These are phyloP conservation scores for Apiotrichum sp. DNA, from an alignment of 1,284 basidiomycete species.

Conservation along the genomic window DNA sequence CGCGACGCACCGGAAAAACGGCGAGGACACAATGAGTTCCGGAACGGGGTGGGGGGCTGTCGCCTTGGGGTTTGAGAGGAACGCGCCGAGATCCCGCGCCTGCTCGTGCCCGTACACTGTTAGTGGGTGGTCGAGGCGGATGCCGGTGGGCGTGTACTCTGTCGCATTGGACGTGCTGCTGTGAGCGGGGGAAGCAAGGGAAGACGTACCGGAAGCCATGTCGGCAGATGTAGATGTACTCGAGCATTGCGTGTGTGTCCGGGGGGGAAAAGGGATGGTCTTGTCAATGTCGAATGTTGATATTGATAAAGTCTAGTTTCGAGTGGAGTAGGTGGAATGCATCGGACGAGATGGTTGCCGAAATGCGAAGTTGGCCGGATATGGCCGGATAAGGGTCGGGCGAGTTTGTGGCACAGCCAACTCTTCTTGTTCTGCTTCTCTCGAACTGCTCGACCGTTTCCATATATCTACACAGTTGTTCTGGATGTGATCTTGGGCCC, in stretches of 20 bases:
- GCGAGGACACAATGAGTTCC: conserved; percentile 36
- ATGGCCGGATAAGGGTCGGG: too few relatives aligned
- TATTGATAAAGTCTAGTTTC: too few relatives aligned
- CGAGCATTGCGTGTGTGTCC: conserved; percentile 38
- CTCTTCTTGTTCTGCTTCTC: too few relatives aligned
- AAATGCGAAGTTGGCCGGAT: too few relatives aligned
- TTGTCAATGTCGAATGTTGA: too few relatives aligned
- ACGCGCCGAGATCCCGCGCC: conserved; percentile 44
- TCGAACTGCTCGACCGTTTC: too few relatives aligned
- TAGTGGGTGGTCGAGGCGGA: conserved; percentile 5
- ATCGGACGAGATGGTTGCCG: too few relatives aligned
- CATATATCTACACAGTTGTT: too few relatives aligned
- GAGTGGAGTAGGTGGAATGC: too few relatives aligned
- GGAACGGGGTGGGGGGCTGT: conserved; percentile 33
- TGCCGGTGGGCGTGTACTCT: not conserved
- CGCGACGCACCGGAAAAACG: conserved; percentile 52
- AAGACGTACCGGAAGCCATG: conserved; percentile 47
- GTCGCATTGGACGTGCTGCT: not conserved
- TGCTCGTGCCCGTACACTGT: conserved; percentile 45
- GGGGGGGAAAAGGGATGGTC: too few relatives aligned
- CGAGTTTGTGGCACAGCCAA: too few relatives aligned
- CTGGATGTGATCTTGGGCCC: too few relatives aligned
- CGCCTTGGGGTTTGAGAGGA: conserved; percentile 25
- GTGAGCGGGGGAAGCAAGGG: not conserved
- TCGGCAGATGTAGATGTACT: conserved; percentile 50